These are phyloP conservation scores for Kickxella alabastrina DNA, from an alignment of 192 early-diverging fungal genomes.

Conservation along the genomic window DNA sequence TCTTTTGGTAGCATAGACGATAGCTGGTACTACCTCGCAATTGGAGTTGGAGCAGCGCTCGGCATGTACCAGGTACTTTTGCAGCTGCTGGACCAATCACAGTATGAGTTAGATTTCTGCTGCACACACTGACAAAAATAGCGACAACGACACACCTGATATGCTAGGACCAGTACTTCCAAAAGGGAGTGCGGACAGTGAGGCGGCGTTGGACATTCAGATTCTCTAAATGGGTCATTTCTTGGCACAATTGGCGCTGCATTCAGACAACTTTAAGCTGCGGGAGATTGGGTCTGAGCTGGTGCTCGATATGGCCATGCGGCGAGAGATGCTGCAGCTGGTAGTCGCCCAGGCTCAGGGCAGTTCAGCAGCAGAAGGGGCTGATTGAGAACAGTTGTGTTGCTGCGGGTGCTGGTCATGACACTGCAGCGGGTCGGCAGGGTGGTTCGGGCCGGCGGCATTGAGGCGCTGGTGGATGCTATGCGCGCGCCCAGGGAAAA, in stretches of 20 bases:
- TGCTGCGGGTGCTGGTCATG: conserved; percentile 22
- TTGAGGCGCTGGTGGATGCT: conserved; percentile 17
- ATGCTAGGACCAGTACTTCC: conserved; percentile 1
- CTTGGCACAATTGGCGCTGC: conserved; percentile 17
- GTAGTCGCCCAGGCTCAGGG: too few relatives aligned
- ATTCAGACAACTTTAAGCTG: background rate
- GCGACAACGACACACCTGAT: conserved; percentile 8
- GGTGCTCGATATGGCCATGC: conserved; percentile 24
- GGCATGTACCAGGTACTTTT: conserved; percentile 1
- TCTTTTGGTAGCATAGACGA: too few relatives aligned
- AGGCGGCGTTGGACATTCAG: too few relatives aligned
- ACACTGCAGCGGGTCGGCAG: conserved; percentile 2
- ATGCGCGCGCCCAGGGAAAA: conserved; percentile 9
- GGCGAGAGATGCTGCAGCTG: conserved; percentile 10
- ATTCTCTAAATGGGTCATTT: conserved; percentile 4
- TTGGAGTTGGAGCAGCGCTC: too few relatives aligned
- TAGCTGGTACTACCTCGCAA: too few relatives aligned
- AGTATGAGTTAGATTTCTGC: conserved; percentile 13
- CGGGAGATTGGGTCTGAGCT: conserved; percentile 23
- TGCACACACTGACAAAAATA: background rate
- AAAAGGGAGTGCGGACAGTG: too few relatives aligned
- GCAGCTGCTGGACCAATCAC: conserved; percentile 28
- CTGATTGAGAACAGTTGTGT: conserved; percentile 7
- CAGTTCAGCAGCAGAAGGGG: conserved; percentile 1
- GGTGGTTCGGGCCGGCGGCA: conserved; percentile 12